A percentile compares a stretch with the other conserved stretches of the same genome.
Evolutionary conservation across 108 stramenopile species (phyloP).

Genomic region (Epithemia pelagica): DNA sequence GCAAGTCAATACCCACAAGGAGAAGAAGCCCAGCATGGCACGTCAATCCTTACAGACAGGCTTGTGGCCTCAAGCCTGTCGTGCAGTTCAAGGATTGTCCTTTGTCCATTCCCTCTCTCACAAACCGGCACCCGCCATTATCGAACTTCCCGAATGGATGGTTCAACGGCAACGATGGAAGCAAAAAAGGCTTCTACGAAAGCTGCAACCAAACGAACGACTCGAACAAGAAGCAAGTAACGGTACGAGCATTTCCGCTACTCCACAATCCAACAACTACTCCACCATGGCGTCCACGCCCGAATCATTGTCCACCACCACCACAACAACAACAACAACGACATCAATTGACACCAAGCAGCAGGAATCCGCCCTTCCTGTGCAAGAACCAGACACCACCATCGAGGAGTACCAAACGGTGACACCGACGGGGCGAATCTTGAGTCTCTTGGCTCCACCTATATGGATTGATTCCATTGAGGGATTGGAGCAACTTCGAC

Average conservation of each 20-base stretch:
- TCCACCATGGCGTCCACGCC: neutral
- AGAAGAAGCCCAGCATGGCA: too few species aligned
- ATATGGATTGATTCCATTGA: slow-evolving; percentile 23
- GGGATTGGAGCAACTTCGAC: slow-evolving; percentile 14
- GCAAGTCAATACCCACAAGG: too few species aligned
- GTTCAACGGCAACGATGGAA: too few species aligned
- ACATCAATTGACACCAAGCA: neutral
- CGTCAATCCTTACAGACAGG: too few species aligned
- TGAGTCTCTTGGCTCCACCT: slow-evolving; percentile 29
- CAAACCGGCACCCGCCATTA: too few species aligned
- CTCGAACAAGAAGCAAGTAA: too few species aligned
- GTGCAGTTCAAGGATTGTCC: too few species aligned
- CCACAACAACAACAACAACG: slow-evolving; percentile 10
- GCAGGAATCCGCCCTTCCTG: slow-evolving; percentile 9
- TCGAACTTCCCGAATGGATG: too few species aligned
- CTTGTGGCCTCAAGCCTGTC: too few species aligned
- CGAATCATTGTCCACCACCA: neutral
- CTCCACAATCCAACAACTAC: neutral
- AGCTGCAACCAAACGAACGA: too few species aligned
- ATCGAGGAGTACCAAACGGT: slow-evolving; percentile 8
- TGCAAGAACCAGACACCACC: slow-evolving; percentile 6
- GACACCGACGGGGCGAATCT: neutral
- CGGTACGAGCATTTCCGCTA: neutral
- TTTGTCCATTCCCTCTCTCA: too few species aligned
- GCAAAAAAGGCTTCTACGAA: too few species aligned